Evolutionary conservation across 345 rosid species (phyloP), one percentile per base, ranked within the genome.

Genomic region (Populus tremula): DNA sequence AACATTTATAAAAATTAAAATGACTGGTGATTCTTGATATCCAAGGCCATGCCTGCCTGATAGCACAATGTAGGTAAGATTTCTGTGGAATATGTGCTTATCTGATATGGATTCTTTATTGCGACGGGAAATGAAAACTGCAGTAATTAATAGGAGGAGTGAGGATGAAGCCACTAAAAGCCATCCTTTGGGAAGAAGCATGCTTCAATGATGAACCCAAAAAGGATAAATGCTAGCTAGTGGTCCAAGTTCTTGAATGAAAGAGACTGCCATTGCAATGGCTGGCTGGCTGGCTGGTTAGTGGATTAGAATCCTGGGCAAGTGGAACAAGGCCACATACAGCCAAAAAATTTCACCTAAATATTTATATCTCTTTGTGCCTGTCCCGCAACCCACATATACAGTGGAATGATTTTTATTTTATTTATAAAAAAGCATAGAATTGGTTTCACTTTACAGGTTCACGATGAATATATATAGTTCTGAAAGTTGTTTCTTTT

Each of bases 151-250:
- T 63, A 68, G 47, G 78, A 75, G 27, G 74, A 80, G 84, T 82
- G 74, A 78, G 76, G 71, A 66, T 72, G 72, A 80, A 85, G 78
- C 75, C 83, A 85, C 74, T 71, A 39, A 77, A 74, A 45, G 38
- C 73, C 69, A 79, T 1, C 73, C 85, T 79, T 76, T 20, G 61
- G 69, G 79, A 50, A 79, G 81, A 81, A 79, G 81, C 75, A 76
- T 81, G 75, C 75, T 73, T 79, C 77, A 74, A 76, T 73, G 12
- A 67, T 73, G 69, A 45, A 65, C 67, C 71, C 71, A 16, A 20
- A 63, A 78, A 21, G 67, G 71, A 80, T 75, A 72, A 77, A 68
- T 21, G 50, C 77, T 43, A 74, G 62, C 77, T 43, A 74, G 67
- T 59, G 72, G 77, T 67, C 74, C 67, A 56, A 79, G 75, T 16